Conservation (phyloP, 768 basidiomycete species). For the Baorangia bicolor region DNA sequence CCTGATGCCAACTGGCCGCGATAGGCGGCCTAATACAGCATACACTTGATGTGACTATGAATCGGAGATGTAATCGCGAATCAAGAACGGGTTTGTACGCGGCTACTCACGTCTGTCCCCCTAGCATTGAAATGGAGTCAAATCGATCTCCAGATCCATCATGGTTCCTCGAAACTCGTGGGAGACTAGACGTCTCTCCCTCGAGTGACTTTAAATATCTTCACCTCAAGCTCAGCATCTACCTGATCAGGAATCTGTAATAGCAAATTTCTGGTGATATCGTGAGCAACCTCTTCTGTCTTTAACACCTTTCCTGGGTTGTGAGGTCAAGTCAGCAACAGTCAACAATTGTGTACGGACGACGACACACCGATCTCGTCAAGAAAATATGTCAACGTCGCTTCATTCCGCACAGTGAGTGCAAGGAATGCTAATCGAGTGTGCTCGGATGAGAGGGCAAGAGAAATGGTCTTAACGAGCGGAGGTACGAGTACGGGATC, state of each 20-base stretch:
- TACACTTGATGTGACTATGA: conserved; percentile 1
- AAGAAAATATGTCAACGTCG: conserved; percentile 50
- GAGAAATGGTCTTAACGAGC: conserved; percentile 47
- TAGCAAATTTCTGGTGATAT: conserved; percentile 13
- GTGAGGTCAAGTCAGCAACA: neutral
- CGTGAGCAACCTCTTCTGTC: conserved; percentile 29
- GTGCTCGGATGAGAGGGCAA: conserved; percentile 27
- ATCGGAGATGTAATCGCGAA: conserved; percentile 9
- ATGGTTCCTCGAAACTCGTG: neutral
- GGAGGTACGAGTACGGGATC: conserved; percentile 61
- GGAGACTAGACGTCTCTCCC: neutral
- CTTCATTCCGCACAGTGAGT: conserved; percentile 52
- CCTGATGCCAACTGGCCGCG: neutral
- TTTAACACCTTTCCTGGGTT: conserved; percentile 23
- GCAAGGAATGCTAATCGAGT: conserved; percentile 34
- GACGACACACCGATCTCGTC: conserved; percentile 29
- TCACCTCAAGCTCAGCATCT: conserved; percentile 39
- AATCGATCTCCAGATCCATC: conserved; percentile 18
- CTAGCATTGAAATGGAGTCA: conserved; percentile 3
- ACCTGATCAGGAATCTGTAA: conserved; percentile 33
- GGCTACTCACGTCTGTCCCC: neutral
- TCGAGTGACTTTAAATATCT: conserved; percentile 44
- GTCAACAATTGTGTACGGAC: neutral
- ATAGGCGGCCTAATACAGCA: conserved; percentile 2
- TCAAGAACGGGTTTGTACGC: conserved; percentile 4